A percentile compares a stretch with the other conserved stretches of the same genome.
phyloP scores from a whole-genome alignment of 352 stramenopile species.

The Pythium brassicae region DNA sequence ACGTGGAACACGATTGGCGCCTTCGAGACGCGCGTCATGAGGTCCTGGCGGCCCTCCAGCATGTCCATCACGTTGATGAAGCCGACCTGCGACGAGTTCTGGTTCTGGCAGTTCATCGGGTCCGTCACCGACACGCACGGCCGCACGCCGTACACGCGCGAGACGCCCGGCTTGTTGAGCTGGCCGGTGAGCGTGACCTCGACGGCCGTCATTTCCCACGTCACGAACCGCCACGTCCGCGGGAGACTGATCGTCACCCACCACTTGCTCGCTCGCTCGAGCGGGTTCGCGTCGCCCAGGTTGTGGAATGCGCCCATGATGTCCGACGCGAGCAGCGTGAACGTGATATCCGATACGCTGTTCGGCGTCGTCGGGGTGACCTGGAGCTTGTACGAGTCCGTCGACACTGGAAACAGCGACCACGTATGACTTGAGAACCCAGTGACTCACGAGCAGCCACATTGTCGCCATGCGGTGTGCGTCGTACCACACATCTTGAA shows the following conservation, averaged over 20 bases:
- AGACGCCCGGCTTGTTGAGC: slow-evolving; percentile 16
- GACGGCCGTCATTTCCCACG: slow-evolving; percentile 52
- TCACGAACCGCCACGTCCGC: slow-evolving; percentile 61
- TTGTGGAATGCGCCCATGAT: slow-evolving; percentile 73
- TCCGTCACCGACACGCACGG: slow-evolving; percentile 51
- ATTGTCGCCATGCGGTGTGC: not conserved
- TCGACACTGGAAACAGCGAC: slow-evolving; percentile 31
- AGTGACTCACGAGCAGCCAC: not conserved
- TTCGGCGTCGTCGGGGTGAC: slow-evolving; percentile 50
- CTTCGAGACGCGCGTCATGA: slow-evolving; percentile 42
- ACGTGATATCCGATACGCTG: slow-evolving; percentile 59
- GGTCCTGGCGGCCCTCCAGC: slow-evolving; percentile 38
- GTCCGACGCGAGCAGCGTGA: slow-evolving; percentile 69
- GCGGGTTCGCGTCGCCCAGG: slow-evolving; percentile 45
- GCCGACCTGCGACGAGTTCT: slow-evolving; percentile 35
- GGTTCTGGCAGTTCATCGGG: slow-evolving; percentile 35
- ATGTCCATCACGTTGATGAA: slow-evolving; percentile 69
- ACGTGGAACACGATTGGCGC: slow-evolving; percentile 56
- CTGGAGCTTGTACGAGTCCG: slow-evolving; percentile 68
- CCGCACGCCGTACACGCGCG: slow-evolving; percentile 23
- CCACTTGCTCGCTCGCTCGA: slow-evolving; percentile 46
- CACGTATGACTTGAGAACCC: not conserved
- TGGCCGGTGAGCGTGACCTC: slow-evolving; percentile 34
- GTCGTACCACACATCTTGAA: slow-evolving; percentile 51
- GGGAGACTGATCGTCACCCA: slow-evolving; percentile 71